Conservation (phyloP, 139 green algal species). For the Desmodesmus armatus region DNA sequence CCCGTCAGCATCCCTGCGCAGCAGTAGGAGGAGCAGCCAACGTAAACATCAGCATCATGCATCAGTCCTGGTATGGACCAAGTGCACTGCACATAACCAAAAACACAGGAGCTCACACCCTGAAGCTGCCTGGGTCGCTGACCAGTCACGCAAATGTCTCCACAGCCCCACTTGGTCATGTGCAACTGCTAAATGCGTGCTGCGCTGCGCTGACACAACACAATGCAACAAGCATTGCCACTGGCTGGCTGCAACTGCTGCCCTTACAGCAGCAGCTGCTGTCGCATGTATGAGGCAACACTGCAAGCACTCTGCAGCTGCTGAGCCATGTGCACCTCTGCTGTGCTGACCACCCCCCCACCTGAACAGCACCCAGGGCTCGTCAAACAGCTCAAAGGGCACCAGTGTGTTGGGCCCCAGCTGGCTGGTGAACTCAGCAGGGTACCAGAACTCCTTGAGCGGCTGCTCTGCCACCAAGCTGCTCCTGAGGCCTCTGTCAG, state of each 20-base stretch:
- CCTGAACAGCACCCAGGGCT: conserved; percentile 97
- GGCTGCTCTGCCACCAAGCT: conserved; percentile 67
- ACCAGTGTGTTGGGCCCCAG: conserved; percentile 66
- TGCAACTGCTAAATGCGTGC: no score
- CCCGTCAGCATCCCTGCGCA: conserved; percentile 65
- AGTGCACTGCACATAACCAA: no score
- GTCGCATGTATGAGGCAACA: no score
- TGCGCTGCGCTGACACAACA: neutral
- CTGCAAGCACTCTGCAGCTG: neutral
- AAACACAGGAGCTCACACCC: no score
- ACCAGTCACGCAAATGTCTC: no score
- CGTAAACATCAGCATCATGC: neutral
- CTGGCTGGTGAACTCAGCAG: conserved; percentile 68
- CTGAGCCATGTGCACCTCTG: neutral
- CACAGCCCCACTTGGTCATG: no score
- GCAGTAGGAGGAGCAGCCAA: conserved; percentile 24
- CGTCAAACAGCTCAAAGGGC: conserved; percentile 94
- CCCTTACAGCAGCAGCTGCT: neutral
- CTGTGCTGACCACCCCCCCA: conserved; percentile 46
- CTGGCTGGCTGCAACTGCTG: neutral
- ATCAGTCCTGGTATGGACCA: no score
- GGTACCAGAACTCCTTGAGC: conserved; percentile 83
- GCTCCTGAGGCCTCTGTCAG: conserved; percentile 62
- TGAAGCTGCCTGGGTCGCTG: no score
- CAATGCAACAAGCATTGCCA: neutral